These are phyloP conservation scores for Penicillium nucicola DNA, from an alignment of 495 filamentous ascomycete genomes.

Conservation along the genomic window DNA sequence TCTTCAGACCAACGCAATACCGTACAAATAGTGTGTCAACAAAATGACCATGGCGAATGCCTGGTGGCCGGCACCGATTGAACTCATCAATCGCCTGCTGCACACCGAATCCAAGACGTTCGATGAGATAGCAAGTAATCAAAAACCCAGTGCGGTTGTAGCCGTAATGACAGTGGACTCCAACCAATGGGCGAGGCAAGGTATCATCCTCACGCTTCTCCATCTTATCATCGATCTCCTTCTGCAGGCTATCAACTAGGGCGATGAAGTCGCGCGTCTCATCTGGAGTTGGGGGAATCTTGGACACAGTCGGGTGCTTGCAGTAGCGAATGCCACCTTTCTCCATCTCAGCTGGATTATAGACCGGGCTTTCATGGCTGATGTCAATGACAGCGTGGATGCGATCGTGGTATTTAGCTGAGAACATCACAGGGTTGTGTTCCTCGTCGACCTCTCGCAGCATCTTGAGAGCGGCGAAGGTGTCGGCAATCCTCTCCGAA, in stretches of 20 bases:
- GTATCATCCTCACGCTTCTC: slow-evolving; percentile 45
- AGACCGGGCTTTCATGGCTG: slow-evolving; percentile 80
- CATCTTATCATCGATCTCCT: slow-evolving; percentile 37
- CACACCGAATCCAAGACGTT: slow-evolving; percentile 67
- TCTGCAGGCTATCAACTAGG: slow-evolving; percentile 67
- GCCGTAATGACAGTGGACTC: slow-evolving; percentile 93
- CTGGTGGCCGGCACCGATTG: slow-evolving; percentile 66
- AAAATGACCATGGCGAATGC: slow-evolving; percentile 89
- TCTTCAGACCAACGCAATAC: slow-evolving; percentile 59
- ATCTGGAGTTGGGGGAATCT: slow-evolving; percentile 76
- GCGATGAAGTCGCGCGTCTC: slow-evolving; percentile 76
- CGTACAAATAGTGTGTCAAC: slow-evolving; percentile 80
- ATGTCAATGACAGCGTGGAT: slow-evolving; percentile 84
- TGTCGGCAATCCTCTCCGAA: slow-evolving; percentile 66
- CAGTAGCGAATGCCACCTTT: slow-evolving; percentile 71
- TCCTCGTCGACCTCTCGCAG: slow-evolving; percentile 79
- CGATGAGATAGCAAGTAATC: slow-evolving; percentile 87
- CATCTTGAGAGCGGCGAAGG: slow-evolving; percentile 86
- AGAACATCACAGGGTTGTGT: slow-evolving; percentile 76
- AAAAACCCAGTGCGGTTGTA: slow-evolving; percentile 92
- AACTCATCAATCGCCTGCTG: slow-evolving; percentile 82
- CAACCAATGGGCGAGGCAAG: slow-evolving; percentile 54
- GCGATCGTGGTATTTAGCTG: slow-evolving; percentile 57
- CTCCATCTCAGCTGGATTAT: slow-evolving; percentile 74
- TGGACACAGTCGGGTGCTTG: slow-evolving; percentile 89